phyloP scores from a whole-genome alignment of 495 filamentous ascomycete genomes.

The Cercophora scortea region DNA sequence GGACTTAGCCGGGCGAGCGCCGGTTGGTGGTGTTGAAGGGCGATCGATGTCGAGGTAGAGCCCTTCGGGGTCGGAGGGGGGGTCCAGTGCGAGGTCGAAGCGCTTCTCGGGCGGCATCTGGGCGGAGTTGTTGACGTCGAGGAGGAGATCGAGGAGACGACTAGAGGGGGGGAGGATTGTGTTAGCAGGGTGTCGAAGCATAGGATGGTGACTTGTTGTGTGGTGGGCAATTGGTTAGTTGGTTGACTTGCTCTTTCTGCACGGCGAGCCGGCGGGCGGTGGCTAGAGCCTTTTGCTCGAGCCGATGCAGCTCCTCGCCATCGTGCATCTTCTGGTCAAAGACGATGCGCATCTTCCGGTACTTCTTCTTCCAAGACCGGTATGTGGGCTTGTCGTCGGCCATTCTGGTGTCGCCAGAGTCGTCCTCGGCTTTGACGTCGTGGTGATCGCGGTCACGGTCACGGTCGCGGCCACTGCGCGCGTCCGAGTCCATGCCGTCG shows the following conservation, averaged over 20 bases:
- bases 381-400: constrained; percentile 30
- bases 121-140: constrained; percentile 74
- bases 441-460: neutral
- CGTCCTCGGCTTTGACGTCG: constrained; percentile 23
- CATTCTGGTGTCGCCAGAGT: constrained; percentile 25
- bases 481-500: constrained; percentile 18
- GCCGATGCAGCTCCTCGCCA: constrained; percentile 66
- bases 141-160: constrained; percentile 72
- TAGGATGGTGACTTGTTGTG: too few relatives aligned
- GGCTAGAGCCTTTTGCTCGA: constrained; percentile 68
- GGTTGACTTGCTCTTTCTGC: constrained; percentile 60
- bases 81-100: constrained; percentile 49
- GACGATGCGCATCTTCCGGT: constrained; percentile 77
- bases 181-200: neutral
- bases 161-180: constrained; percentile 28
- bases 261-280: constrained; percentile 72
- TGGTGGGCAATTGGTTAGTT: neutral
- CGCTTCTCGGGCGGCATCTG: constrained; percentile 69
- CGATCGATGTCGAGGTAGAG: constrained; percentile 26
- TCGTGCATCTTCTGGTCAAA: constrained; percentile 80
- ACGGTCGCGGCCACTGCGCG: neutral
- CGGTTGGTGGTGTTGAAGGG: constrained; percentile 15
- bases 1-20: constrained; percentile 24
- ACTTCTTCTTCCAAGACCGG: constrained; percentile 74
- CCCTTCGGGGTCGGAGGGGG: constrained; percentile 45